phyloP scores from a whole-genome alignment of 2,329 filamentous ascomycete species.

The Hypoxylon sp. region DNA sequence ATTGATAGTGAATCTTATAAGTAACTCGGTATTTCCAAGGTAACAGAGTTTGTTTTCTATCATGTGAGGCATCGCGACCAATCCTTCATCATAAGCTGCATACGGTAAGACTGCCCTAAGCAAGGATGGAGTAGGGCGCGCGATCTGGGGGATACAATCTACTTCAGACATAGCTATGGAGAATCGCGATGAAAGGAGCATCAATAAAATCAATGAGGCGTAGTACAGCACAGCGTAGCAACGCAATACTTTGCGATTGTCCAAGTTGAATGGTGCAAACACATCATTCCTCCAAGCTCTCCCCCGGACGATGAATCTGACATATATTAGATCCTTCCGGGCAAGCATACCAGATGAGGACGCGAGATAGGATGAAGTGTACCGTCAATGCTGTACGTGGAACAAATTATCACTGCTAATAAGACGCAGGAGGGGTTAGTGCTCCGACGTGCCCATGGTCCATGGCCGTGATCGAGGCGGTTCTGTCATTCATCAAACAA shows the following conservation, averaged over 20 bases:
- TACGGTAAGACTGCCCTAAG: constrained; percentile 4
- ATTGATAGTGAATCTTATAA: constrained; percentile 12
- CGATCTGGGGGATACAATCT: constrained; percentile 4
- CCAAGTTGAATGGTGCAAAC: constrained; percentile 36
- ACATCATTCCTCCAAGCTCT: constrained; percentile 30
- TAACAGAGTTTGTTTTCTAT: constrained; percentile 6
- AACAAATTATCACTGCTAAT: constrained; percentile 25
- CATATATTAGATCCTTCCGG: constrained; percentile 42
- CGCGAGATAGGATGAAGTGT: constrained; percentile 24
- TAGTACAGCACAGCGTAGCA: constrained; percentile 24
- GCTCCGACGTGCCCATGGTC: not conserved
- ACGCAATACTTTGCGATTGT: constrained; percentile 28
- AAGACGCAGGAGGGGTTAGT: constrained; percentile 18
- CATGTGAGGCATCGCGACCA: constrained; percentile 11
- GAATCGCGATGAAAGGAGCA: constrained; percentile 15
- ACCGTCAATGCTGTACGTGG: constrained; percentile 29
- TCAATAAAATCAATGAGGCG: constrained; percentile 21
- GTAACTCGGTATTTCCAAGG: constrained; percentile 14
- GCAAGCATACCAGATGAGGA: constrained; percentile 32
- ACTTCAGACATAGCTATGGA: constrained; percentile 10
- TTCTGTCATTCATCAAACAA: constrained; percentile 19
- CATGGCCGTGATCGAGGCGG: constrained; percentile 17
- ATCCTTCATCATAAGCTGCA: constrained; percentile 10
- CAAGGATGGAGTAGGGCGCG: constrained; percentile 17
- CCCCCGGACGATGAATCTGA: constrained; percentile 41